Evolutionary conservation across 305 asterid genomes (phyloP), one percentile per base, ranked within the genome.

Genomic region (Solanum hybrid): DNA sequence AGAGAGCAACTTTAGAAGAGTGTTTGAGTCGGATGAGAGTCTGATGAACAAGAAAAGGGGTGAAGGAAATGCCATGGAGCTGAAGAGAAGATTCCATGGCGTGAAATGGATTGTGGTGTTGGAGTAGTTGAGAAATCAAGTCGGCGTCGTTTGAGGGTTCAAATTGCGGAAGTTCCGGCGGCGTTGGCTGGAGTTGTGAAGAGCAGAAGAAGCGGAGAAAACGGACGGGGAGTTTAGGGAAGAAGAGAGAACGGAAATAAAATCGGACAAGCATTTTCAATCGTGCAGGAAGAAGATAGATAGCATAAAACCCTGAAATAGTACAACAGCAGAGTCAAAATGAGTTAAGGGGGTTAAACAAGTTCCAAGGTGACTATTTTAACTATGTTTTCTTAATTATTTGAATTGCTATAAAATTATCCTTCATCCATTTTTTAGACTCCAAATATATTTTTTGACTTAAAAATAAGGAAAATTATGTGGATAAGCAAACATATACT

Each of bases 51-150:
- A 96, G 89, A 22, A 88, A 84, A 11, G 96, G 92, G 76, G 95
- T 90, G 29, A 96, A 94, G 81, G 93, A 51, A 34, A 96, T 88
- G 5, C 99, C 98, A 35, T 90, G 74, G 90, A 97, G 96, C 61
- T 97, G 98, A 89, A 96, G 93, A 29, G 98, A 94, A 7, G 99
- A 96, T 90, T 97, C 98, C 93, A 94, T 94, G 91, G 94, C 94
- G 91, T 96, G 98, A 91, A 94, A 97, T 2, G 99, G 99, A 92
- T 97, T 97, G 94, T 95, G 98, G 92, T 97, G 97, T 51, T 92
- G 93, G 89, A 97, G 94, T 82, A 97, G 87, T 42, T 95, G 96
- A 78, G 97, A 95, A 9, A 97, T 90, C n/a, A 93, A 81, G 85
- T 96, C 99, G 6, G 99, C 99, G 75, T 92, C 96, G 61, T 87